Percentiles rank a stretch among this genome's conserved stretches.
These are phyloP conservation scores for Exophiala alcalophila DNA, from an alignment of 2,329 filamentous ascomycete species.

Conservation along the genomic window DNA sequence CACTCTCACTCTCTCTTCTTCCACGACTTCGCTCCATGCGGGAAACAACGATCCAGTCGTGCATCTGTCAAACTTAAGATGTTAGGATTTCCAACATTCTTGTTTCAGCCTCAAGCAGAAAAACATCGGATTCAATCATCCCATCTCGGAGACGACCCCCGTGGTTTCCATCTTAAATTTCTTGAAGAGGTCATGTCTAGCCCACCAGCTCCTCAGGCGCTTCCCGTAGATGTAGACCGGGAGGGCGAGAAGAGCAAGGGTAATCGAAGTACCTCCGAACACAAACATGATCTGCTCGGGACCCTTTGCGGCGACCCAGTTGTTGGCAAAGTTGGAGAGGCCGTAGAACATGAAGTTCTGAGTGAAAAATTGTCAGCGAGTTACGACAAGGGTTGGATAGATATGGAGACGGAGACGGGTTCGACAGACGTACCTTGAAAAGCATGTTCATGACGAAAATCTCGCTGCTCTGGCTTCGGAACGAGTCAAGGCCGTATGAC, in stretches of 20 bases:
- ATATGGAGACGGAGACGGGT: no score
- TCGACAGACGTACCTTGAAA: constrained; percentile 29
- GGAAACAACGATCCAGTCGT: no score
- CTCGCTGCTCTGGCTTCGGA: constrained; percentile 32
- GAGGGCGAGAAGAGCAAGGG: constrained; percentile 29
- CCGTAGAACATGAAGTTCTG: constrained; percentile 36
- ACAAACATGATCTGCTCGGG: constrained; percentile 33
- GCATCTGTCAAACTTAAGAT: no score
- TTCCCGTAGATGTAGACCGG: constrained; percentile 34
- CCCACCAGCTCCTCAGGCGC: constrained; percentile 26
- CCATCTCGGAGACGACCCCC: constrained; percentile 20
- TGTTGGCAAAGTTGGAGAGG: constrained; percentile 32
- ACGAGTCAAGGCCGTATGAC: constrained; percentile 32
- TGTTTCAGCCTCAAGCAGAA: no score
- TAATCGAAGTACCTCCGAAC: constrained; percentile 33
- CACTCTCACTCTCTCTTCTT: no score
- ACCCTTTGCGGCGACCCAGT: constrained; percentile 31
- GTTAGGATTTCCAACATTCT: no score
- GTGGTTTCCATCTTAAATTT: constrained; percentile 25
- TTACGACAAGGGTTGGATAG: no score
- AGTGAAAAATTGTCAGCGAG: background rate
- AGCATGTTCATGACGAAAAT: constrained; percentile 36
- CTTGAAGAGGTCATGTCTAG: constrained; percentile 23
- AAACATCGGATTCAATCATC: constrained; percentile 3
- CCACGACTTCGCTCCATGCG: no score